Evolutionary conservation across 164 flowering plant genomes (phyloP), one percentile per base, ranked within the genome.

Genomic region (Nymphaea thermarum): DNA sequence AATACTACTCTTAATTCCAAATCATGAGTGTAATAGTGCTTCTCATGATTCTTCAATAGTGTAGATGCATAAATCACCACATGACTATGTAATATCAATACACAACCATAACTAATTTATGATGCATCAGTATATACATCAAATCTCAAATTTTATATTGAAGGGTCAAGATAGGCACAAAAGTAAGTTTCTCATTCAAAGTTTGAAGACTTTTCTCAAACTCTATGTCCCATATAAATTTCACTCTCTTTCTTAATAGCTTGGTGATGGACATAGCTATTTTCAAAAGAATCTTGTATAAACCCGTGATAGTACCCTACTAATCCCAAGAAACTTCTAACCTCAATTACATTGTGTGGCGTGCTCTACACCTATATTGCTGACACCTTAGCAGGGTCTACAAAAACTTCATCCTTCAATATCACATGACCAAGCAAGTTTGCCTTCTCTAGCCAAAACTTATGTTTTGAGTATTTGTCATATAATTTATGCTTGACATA

Each of bases 331-430:
- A 4, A 47, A 0, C 0, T 10, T 5, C 53, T 5, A 4, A 47
- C 55, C 0, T 6, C 6, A 45, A 2, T 5, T 5, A 4, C 2
- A 47, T 47, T 4, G 2, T 4, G 2, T 2, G 12, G 3, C 3
- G 2, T 47, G 0, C 12, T 14, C 6, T 0, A 3, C 2, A 0
- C 5, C 0, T 6, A 7, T 6, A 47, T 3, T 2, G 55, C 4
- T 10, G 53, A 45, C 11, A 47, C 5, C 55, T 47, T 47, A 4
- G 55, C 3, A 0, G 6, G 55, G 12, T 4, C 55, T 2, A 4
- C 5, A 47, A 0, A 47, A 14, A 47, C 4, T 2, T 0, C 5
- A 47, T 47, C 5, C 55, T 47, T 47, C 2, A 5, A 47, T 47
- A 47, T 47, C 3, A 47, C 12, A 14, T 47, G 55, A 47, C 55